Percentiles rank a stretch among this genome's conserved stretches.
Conservation (phyloP, 805 yeast genomes). For the Zygotorulaspora sp. region DNA sequence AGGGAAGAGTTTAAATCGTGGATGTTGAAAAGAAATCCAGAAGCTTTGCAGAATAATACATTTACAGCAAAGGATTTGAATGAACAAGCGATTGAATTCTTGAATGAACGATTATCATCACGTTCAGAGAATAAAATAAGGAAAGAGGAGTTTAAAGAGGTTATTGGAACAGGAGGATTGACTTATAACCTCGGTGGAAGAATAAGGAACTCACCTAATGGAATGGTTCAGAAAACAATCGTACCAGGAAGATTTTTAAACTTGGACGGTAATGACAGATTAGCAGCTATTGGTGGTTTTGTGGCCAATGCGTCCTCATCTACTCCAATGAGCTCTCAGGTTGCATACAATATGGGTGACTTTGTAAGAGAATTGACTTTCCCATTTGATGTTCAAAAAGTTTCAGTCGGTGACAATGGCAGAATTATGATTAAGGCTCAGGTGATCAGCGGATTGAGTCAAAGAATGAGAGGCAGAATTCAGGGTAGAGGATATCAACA, state of each 20-base stretch:
- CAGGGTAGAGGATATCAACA: conserved; percentile 19
- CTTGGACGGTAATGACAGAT: conserved; percentile 39
- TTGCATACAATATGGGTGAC: conserved; percentile 36
- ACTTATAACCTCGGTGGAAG: conserved; percentile 67
- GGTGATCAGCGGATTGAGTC: conserved; percentile 21
- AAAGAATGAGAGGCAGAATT: conserved; percentile 18
- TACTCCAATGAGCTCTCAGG: conserved; percentile 33
- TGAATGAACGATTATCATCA: conserved; percentile 25
- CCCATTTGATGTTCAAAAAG: conserved; percentile 41
- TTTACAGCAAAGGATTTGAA: conserved; percentile 35
- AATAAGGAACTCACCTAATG: conserved; percentile 65
- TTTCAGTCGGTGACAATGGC: conserved; percentile 39
- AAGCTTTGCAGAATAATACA: conserved; percentile 30
- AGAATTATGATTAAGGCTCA: conserved; percentile 23
- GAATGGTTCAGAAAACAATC: conserved; percentile 48
- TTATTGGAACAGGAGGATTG: conserved; percentile 73
- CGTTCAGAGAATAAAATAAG: conserved; percentile 5
- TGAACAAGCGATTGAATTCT: conserved; percentile 40
- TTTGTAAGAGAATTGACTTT: conserved; percentile 42
- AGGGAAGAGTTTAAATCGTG: conserved; percentile 52
- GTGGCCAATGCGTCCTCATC: conserved; percentile 35
- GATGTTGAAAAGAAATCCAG: conserved; percentile 50
- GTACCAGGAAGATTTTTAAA: conserved; percentile 66
- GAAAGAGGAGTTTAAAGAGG: conserved; percentile 19
- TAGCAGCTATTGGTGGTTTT: conserved; percentile 59